phyloP scores from a whole-genome alignment of 225 moss, liverwort and hornwort genomes.

The Straminergon stramineum region DNA sequence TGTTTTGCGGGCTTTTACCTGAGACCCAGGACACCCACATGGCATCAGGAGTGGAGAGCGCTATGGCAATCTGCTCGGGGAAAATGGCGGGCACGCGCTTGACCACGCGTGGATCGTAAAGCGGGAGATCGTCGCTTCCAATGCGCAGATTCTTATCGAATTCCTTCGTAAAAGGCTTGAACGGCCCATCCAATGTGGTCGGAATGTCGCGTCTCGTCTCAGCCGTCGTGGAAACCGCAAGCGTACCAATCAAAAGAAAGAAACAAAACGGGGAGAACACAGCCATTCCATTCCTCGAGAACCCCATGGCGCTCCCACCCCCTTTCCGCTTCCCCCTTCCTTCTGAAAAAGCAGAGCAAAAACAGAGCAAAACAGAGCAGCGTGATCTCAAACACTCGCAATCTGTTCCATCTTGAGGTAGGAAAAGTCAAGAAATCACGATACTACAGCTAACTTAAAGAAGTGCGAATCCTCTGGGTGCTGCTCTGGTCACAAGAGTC shows the following conservation, averaged over 20 bases:
- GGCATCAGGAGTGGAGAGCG: conserved; percentile 75
- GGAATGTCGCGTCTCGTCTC: conserved; percentile 19
- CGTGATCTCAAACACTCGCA: neutral
- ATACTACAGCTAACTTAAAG: neutral
- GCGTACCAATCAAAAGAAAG: neutral
- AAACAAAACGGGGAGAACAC: neutral
- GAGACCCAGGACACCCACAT: conserved; percentile 86
- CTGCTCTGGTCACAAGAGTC: neutral
- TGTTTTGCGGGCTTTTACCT: neutral
- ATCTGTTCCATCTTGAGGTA: neutral
- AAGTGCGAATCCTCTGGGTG: too few relatives aligned
- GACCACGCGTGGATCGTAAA: conserved; percentile 49
- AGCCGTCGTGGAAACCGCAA: neutral
- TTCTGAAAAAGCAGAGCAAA: neutral
- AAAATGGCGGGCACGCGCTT: conserved; percentile 54
- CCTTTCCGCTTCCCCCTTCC: neutral
- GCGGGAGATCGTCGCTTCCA: conserved; percentile 51
- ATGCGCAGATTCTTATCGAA: conserved; percentile 26
- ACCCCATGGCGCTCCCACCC: neutral
- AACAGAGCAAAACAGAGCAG: neutral
- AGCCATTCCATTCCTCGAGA: neutral
- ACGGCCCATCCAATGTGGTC: conserved; percentile 65
- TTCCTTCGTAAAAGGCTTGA: conserved; percentile 39
- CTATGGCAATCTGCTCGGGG: conserved; percentile 57
- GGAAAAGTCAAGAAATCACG: neutral